Conservation (phyloP, 345 rosid species). For the Physaria fendleri region DNA sequence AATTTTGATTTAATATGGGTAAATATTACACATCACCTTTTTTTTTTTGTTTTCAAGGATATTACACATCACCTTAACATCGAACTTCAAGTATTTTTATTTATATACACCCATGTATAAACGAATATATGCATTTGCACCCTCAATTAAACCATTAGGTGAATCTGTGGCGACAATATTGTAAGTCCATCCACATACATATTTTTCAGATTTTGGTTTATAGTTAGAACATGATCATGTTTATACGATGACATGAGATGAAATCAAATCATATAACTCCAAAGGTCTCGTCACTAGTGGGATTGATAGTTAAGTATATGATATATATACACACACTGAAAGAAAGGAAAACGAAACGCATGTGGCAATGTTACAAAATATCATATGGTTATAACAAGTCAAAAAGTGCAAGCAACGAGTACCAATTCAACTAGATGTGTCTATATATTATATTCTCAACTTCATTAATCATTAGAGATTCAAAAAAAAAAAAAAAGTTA, state of each 20-base stretch:
- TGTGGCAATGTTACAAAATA: neutral
- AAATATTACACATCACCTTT: neutral
- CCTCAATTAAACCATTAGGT: neutral
- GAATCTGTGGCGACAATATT: neutral
- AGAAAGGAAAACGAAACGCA: neutral
- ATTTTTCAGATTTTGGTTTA: neutral
- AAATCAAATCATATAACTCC: slow-evolving; percentile 2
- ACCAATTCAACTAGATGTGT: neutral
- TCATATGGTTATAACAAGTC: too few relatives aligned
- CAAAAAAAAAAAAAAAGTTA: too few relatives aligned
- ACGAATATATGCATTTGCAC: neutral
- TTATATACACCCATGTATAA: neutral
- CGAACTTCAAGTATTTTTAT: neutral
- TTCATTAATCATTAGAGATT: too few relatives aligned
- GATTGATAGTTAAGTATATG: slow-evolving; percentile 13
- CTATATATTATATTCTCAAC: too few relatives aligned
- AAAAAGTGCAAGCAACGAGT: too few relatives aligned
- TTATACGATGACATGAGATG: neutral
- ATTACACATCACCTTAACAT: neutral
- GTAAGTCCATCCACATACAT: neutral
- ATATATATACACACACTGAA: slow-evolving; percentile 1
- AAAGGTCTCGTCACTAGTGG: slow-evolving; percentile 10
- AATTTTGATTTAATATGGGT: neutral
- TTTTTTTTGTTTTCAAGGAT: too few relatives aligned
- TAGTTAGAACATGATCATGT: neutral